Percentiles rank a stretch among this genome's conserved stretches.
Evolutionary conservation across 345 rosid genomes (phyloP).

Genomic region (Eucalyptus marginata): DNA sequence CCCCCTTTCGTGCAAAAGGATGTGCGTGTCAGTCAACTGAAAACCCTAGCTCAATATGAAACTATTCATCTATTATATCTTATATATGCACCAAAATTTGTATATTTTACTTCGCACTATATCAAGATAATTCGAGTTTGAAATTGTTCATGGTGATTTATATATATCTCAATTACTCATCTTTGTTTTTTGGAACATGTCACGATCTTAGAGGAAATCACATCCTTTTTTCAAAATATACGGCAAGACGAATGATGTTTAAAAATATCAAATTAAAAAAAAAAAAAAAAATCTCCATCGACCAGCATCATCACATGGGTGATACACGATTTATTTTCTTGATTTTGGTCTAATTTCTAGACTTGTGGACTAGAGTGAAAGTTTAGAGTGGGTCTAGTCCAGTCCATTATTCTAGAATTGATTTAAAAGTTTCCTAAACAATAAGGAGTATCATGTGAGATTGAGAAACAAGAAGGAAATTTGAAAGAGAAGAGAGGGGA

Average conservation of each 20-base stretch:
- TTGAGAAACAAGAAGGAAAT: neutral
- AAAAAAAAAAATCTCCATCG: neutral
- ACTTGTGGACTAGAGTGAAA: neutral
- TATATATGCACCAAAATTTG: neutral
- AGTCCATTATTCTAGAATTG: neutral
- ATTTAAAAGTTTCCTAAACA: neutral
- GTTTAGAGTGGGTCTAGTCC: neutral
- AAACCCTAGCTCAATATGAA: neutral
- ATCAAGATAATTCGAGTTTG: neutral
- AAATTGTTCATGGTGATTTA: neutral
- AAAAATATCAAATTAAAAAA: neutral
- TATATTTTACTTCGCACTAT: neutral
- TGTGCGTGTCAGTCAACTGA: neutral
- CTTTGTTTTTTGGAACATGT: neutral
- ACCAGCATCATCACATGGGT: neutral
- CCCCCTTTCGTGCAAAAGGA: neutral
- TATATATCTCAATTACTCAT: neutral
- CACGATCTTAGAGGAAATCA: neutral
- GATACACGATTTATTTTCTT: neutral
- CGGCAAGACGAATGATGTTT: neutral
- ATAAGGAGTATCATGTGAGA: neutral
- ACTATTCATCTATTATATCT: neutral
- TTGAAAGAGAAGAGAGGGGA: neutral
- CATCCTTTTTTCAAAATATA: neutral
- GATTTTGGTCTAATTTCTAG: neutral